Conservation (phyloP, 192 early-diverging fungal genomes). For the Backusella australiensis region DNA sequence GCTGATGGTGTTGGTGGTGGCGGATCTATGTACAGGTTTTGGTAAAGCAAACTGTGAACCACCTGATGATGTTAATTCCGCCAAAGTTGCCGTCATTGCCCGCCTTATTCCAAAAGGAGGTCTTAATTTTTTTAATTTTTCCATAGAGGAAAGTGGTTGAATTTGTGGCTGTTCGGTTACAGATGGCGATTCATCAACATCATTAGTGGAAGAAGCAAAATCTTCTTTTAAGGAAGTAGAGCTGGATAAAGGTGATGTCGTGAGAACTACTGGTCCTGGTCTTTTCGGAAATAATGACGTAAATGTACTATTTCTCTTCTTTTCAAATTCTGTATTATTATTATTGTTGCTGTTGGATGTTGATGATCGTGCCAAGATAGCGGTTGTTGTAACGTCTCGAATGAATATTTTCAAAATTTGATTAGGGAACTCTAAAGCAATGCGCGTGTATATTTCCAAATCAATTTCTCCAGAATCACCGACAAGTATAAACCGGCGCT, state of each 20-base stretch:
- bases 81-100: neutral
- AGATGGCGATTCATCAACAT: neutral
- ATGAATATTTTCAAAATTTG: constrained; percentile 86
- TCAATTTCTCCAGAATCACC: constrained; percentile 88
- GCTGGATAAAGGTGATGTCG: neutral
- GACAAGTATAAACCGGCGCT: constrained; percentile 76
- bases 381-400: constrained; percentile 58
- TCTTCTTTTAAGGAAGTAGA: neutral
- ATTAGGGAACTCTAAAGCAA: constrained; percentile 59
- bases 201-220: neutral
- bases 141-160: neutral
- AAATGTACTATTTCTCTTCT: neutral
- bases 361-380: neutral
- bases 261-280: neutral
- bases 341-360: neutral
- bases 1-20: no score
- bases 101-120: neutral
- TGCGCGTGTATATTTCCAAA: constrained; percentile 71
- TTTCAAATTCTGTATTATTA: neutral
- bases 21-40: neutral
- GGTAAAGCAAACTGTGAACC: neutral
- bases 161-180: neutral
- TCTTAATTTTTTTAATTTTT: neutral
- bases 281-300: neutral
- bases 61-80: constrained; percentile 4